These are phyloP conservation scores for Hyphopichia burtonii DNA, from an alignment of 1,139 yeast species.

Conservation along the genomic window DNA sequence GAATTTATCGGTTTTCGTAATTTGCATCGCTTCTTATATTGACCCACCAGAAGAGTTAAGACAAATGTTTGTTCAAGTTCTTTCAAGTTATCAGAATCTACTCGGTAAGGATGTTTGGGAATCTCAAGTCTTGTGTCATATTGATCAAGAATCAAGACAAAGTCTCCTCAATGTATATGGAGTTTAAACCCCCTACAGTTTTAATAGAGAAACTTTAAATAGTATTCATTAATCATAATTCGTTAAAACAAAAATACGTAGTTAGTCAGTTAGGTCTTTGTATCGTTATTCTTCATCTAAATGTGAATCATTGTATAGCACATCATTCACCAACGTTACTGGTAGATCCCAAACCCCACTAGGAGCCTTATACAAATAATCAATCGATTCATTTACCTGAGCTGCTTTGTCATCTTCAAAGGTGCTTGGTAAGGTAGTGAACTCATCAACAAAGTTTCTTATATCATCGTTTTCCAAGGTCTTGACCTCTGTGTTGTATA, in stretches of 20 bases:
- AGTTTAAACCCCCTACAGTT: conserved; percentile 10
- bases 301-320: conserved; percentile 46
- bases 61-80: conserved; percentile 43
- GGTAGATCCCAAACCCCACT: conserved; percentile 89
- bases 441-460: conserved; percentile 66
- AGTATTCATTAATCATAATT: background rate
- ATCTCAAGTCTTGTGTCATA: conserved; percentile 26
- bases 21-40: conserved; percentile 62
- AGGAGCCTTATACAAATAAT: conserved; percentile 53
- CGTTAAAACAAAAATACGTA: background rate
- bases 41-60: conserved; percentile 49
- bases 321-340: conserved; percentile 64
- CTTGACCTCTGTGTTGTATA: conserved; percentile 71
- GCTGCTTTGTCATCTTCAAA: conserved; percentile 12
- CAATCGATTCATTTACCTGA: conserved; percentile 18
- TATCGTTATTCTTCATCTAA: too few relatives aligned
- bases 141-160: conserved; percentile 31
- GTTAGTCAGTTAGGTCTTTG: too few relatives aligned
- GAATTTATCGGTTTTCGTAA: conserved; percentile 56
- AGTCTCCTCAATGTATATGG: conserved; percentile 22
- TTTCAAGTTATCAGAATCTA: conserved; percentile 46
- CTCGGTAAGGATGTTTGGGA: conserved; percentile 45
- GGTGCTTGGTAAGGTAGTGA: conserved; percentile 50
- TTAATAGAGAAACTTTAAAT: too few relatives aligned
- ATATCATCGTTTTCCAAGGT: conserved; percentile 60